Evolutionary conservation across 2,329 filamentous ascomycete species (phyloP), one percentile per base, ranked within the genome.

Genomic region (Exophiala xenobiotica): DNA sequence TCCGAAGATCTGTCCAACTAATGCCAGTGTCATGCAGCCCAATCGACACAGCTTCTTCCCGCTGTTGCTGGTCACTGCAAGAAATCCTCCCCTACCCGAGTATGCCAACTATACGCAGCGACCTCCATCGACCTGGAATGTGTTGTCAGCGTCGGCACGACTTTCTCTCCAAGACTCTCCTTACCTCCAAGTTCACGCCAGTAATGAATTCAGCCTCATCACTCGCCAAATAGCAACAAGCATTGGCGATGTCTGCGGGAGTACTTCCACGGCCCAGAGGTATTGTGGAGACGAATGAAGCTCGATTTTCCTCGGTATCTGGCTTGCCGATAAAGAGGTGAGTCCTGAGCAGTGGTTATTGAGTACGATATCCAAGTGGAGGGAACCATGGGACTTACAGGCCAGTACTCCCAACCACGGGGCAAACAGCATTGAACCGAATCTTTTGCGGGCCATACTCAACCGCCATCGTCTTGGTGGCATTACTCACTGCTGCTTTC

Each of bases 391-490:
- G 35, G 4, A 53, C 52, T 20, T 74, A 81, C 16, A 89, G 74
- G 2, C 81, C 83, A 0, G 86, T 90, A n/a, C 76, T 83, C 19
- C 41, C 52, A 1, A 88, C 74, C 0, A 88, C 76, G 0, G 86
- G 86, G 40, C 82, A 86, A 9, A 90, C 80, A 1, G 80, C 78
- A 56, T 89, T 89, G 63, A 90, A 84, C 0, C 86, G 79, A 57
- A 90, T 88, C 57, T 87, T 78, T 48, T 87, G 78, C 0, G 81
- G 78, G 0, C 84, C 87, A 60, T 86, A 90, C 65, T 90, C 87
- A 1, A 86, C 82, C 0, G 86, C 87, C 58, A 90, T 75, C 8
- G 79, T 78, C 68, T 82, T 83, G 2, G 81, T 83, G 7, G 79
- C 81, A 41, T 78, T 85, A 58, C 78, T 77, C 6, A 85, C 78